A percentile compares a stretch with the other conserved stretches of the same genome.
phyloP scores from a whole-genome alignment of 148 eudicot species.

The Silene conica region DNA sequence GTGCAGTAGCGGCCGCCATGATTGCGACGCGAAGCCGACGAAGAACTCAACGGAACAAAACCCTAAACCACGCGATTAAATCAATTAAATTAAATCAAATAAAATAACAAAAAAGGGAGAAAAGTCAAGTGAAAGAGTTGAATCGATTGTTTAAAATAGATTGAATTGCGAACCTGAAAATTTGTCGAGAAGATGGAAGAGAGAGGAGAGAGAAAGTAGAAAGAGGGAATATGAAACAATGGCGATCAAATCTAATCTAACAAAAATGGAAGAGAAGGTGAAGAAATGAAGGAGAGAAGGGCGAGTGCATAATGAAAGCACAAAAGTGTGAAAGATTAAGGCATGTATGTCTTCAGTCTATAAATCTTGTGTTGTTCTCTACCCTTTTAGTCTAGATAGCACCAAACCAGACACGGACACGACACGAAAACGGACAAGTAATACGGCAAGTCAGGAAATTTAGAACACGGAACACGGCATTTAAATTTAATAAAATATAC shows the following conservation, averaged over 20 bases:
- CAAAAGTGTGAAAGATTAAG: too few species aligned
- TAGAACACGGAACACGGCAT: too few species aligned
- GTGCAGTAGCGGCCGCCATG: conserved; percentile 99
- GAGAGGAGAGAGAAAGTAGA: background rate
- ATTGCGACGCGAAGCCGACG: conserved; percentile 31
- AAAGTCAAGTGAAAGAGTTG: background rate
- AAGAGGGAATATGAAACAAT: background rate
- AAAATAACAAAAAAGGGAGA: conserved; percentile 4
- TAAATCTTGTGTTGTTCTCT: too few species aligned
- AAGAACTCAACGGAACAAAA: conserved; percentile 3
- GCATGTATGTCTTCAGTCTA: too few species aligned
- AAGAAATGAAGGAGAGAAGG: background rate
- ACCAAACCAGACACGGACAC: too few species aligned
- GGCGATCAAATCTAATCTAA: background rate
- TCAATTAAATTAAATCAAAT: background rate
- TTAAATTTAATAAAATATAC: too few species aligned
- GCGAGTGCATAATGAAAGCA: too few species aligned
- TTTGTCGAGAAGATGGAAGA: background rate
- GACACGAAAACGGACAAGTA: too few species aligned
- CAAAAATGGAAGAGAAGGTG: background rate
- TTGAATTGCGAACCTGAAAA: too few species aligned
- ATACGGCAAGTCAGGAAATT: too few species aligned
- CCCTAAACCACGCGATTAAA: background rate
- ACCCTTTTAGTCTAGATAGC: too few species aligned
- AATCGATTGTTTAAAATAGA: background rate